Evolutionary conservation across 1,284 basidiomycete species (phyloP), one percentile per base, ranked within the genome.

Genomic region (Apiotrichum mycotoxinovorans): DNA sequence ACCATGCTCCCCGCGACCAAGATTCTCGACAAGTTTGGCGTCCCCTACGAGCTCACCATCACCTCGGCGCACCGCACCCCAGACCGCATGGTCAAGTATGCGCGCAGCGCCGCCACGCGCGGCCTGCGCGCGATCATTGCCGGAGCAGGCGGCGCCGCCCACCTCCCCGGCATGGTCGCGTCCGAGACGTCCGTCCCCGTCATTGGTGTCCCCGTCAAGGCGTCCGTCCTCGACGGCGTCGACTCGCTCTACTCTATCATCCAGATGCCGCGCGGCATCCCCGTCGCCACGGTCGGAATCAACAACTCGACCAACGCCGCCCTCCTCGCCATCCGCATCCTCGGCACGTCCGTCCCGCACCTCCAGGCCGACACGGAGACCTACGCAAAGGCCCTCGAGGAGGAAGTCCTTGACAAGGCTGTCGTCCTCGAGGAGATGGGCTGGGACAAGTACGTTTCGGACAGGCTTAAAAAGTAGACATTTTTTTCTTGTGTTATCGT

Each of bases 221-320:
- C 91, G 15, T 93, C 90, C 74, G 84, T 87, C 0, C 80, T 98
- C 23, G 95, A 97, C 75, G 95, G 95, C 5, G 93, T 98, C 0
- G 95, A 98, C 77, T 93, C 91, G 23, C 78, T 99, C 64, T 87
- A 97, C 75, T 94, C 90, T 72, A 98, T 99, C 66, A 91, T 99
- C 14, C 95, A 98, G 80, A 99, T 99, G 95, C 95, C 95, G 89
- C 85, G 95, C 46, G 96, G 95, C 25, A 90, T 98, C 60, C 95
- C 95, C 3, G 92, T 96, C 10, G 95, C 96, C 1, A 97, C 94
- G 1, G 93, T 98, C 12, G 95, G 94, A 1, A 98, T 98, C 76
- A 94, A 95, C 78, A 97, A 97, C 73, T 86, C 88, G 20, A 91
- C 87, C 57, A 99, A 99, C 69, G 95, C 94, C 0, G 95, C 88